Evolutionary conservation across 1,284 basidiomycete species (phyloP).

Genomic region (Tylopilus sp.): DNA sequence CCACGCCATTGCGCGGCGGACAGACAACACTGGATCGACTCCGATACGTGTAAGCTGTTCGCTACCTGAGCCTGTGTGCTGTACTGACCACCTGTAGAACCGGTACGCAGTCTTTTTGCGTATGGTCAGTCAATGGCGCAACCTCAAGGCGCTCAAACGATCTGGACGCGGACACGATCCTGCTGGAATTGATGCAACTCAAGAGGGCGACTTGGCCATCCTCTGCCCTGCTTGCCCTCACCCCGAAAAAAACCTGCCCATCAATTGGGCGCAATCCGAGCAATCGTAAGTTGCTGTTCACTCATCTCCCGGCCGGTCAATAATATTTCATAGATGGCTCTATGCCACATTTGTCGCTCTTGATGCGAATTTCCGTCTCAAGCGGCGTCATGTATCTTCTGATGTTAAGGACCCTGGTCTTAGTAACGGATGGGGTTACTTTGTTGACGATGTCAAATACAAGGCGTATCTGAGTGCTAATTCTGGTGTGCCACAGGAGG

Average conservation of each 20-base stretch:
- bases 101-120: constrained; percentile 4
- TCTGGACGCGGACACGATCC: not conserved
- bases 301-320: too few species aligned
- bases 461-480: too few species aligned
- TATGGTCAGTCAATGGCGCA: constrained; percentile 8
- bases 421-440: too few species aligned
- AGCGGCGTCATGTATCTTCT: too few species aligned
- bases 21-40: not conserved
- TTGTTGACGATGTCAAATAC: too few species aligned
- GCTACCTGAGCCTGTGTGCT: constrained; percentile 7
- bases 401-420: too few species aligned
- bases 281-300: too few species aligned
- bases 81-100: not conserved
- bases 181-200: not conserved
- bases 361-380: too few species aligned
- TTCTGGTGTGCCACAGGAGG: too few species aligned
- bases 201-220: not conserved
- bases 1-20: not conserved
- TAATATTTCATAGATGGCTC: too few species aligned
- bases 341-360: too few species aligned
- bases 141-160: constrained; percentile 28
- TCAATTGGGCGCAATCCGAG: not conserved
- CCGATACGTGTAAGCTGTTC: not conserved
- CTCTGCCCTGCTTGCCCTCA: constrained; percentile 16
- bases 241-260: constrained; percentile 7